These are phyloP conservation scores for Acanthamoeba divionensis DNA, from an alignment of 208 protist species.

Conservation along the genomic window DNA sequence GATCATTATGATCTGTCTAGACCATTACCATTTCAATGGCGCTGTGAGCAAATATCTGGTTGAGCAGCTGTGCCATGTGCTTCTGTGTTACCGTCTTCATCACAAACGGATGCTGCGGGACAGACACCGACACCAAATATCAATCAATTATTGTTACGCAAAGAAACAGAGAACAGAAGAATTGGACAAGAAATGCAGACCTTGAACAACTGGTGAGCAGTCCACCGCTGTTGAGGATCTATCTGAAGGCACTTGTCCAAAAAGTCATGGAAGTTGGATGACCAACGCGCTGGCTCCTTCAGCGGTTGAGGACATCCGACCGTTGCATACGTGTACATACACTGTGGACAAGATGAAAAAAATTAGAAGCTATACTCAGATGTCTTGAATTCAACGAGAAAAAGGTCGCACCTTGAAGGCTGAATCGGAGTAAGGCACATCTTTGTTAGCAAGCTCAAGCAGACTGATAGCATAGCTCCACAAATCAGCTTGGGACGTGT, in stretches of 20 bases:
- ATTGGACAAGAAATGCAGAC: not conserved
- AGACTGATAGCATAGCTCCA: conserved; percentile 25
- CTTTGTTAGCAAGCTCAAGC: conserved; percentile 43
- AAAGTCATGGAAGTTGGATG: conserved; percentile 23
- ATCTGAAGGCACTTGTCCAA: conserved; percentile 2
- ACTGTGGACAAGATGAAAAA: not conserved
- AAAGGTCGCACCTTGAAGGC: not conserved
- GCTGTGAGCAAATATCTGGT: conserved; percentile 33
- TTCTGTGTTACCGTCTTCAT: conserved; percentile 16
- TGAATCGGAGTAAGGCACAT: not conserved
- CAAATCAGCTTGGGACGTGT: not conserved
- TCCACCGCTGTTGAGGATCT: not conserved
- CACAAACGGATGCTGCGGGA: conserved; percentile 2
- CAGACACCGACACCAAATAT: not conserved
- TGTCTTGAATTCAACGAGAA: too few species aligned
- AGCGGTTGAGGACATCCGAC: conserved; percentile 31
- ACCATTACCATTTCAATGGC: not conserved
- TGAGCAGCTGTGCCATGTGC: conserved; percentile 36
- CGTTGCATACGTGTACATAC: conserved; percentile 39
- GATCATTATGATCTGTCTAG: too few species aligned
- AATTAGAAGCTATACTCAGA: too few species aligned
- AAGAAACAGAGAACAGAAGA: not conserved
- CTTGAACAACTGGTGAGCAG: not conserved
- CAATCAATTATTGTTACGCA: not conserved
- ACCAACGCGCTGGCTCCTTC: conserved; percentile 14